Percentiles rank a stretch among this genome's conserved stretches.
phyloP scores from a whole-genome alignment of 495 filamentous ascomycete species.

The Wilcoxina mikolae region DNA sequence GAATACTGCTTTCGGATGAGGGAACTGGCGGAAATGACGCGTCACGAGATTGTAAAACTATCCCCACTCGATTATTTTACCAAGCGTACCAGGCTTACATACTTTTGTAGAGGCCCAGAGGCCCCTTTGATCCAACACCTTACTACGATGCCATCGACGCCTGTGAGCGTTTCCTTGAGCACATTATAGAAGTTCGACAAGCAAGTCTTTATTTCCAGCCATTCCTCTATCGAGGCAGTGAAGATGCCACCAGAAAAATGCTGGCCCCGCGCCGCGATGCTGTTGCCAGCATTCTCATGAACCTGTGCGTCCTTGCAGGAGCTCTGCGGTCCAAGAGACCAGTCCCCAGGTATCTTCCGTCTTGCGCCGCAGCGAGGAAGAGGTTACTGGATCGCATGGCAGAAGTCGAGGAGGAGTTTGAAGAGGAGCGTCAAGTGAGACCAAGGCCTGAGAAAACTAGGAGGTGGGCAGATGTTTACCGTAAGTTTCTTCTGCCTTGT shows the following conservation, averaged over 20 bases:
- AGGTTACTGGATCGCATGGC: slow-evolving; percentile 39
- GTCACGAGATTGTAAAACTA: slow-evolving; percentile 37
- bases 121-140: slow-evolving; percentile 41
- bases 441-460: slow-evolving; percentile 21
- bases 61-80: not conserved
- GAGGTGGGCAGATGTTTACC: slow-evolving; percentile 38
- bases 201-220: slow-evolving; percentile 44
- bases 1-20: slow-evolving; percentile 45
- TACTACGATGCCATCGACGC: slow-evolving; percentile 41
- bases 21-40: slow-evolving; percentile 41
- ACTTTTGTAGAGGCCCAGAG: slow-evolving; percentile 34
- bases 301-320: slow-evolving; percentile 42
- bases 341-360: slow-evolving; percentile 43
- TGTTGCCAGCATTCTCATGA: slow-evolving; percentile 43
- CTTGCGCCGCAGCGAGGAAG: slow-evolving; percentile 38
- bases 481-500: slow-evolving; percentile 6
- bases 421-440: slow-evolving; percentile 20
- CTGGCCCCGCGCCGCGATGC: slow-evolving; percentile 39
- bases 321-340: slow-evolving; percentile 37
- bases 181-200: slow-evolving; percentile 43
- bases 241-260: slow-evolving; percentile 33
- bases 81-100: slow-evolving; percentile 9
- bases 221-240: slow-evolving; percentile 29
- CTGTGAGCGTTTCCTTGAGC: slow-evolving; percentile 44
- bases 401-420: slow-evolving; percentile 32